Evolutionary conservation across 2,329 filamentous ascomycete species (phyloP).

Genomic region (Claviceps digitariae): DNA sequence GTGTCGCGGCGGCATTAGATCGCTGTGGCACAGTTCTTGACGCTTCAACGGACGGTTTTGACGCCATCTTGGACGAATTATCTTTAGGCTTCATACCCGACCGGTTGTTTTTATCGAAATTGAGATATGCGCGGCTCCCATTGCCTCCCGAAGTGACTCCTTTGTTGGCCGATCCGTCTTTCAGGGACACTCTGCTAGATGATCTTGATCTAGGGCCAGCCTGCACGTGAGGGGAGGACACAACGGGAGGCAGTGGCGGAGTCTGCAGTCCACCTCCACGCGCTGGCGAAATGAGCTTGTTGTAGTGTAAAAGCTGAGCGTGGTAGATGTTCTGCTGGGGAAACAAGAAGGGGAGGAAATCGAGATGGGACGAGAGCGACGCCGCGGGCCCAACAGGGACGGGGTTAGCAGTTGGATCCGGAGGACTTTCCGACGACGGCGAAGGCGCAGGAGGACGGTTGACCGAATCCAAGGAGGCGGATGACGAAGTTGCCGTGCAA

Average conservation of each 20-base stretch:
- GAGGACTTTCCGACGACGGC: slow-evolving; percentile 15
- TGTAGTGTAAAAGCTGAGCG: slow-evolving; percentile 51
- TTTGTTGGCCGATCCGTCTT: slow-evolving; percentile 33
- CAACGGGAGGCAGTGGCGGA: slow-evolving; percentile 38
- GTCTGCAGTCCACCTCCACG: slow-evolving; percentile 43
- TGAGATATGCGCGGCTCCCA: slow-evolving; percentile 49
- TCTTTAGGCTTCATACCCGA: slow-evolving; percentile 49
- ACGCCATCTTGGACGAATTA: slow-evolving; percentile 34
- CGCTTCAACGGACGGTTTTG: slow-evolving; percentile 25
- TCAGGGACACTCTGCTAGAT: slow-evolving; percentile 45
- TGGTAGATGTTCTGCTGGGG: slow-evolving; percentile 48
- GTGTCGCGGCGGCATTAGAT: slow-evolving; percentile 15
- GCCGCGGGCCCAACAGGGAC: slow-evolving; percentile 12
- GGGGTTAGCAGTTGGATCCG: slow-evolving; percentile 14
- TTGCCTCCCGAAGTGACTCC: slow-evolving; percentile 40
- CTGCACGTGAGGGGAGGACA: slow-evolving; percentile 43
- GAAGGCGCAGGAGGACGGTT: slow-evolving; percentile 14
- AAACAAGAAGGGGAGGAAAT: slow-evolving; percentile 43
- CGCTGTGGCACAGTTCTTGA: slow-evolving; percentile 18
- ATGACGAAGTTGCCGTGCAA: slow-evolving; percentile 17
- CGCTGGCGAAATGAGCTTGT: slow-evolving; percentile 47
- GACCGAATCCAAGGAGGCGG: slow-evolving; percentile 12
- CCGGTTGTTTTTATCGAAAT: slow-evolving; percentile 47
- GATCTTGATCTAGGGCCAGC: slow-evolving; percentile 43
- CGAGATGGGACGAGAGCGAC: slow-evolving; percentile 30